Evolutionary conservation across 495 filamentous ascomycete species (phyloP), one percentile per base, ranked within the genome.

Genomic region (Neurospora sublineolata): DNA sequence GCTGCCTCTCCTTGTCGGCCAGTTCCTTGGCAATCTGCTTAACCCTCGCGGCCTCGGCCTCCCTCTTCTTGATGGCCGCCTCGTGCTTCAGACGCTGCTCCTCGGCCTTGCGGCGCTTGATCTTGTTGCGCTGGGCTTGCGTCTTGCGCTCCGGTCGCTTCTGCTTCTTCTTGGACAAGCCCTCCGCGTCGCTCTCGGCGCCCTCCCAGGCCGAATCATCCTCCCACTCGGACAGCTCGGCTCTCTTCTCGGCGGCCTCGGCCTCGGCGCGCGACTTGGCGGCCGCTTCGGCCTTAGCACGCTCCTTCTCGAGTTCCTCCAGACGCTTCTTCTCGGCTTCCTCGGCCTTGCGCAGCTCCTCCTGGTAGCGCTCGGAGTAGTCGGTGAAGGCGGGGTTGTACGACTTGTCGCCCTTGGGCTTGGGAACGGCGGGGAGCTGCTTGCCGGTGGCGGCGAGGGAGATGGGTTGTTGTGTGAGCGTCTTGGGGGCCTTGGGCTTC

Each of bases 121-220:
- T 88, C 78, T 90, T 94, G 81, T 98, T 98, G 72, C 93, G 84
- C 80, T 98, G 91, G 3, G 88, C 85, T 75, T 88, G 91, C 30
- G 93, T 93, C 83, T 99, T 99, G 75, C 95, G 85, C 78, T 91
- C 86, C 11, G 92, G 88, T 71, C 88, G 83, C 82, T 93, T 94
- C 75, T 85, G 83, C 82, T 93, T 94, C 75, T 85, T 86, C 79
- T 87, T 91, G 71, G 90, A 75, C 44, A 91, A 79, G 86, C 89
- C 87, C 70, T 88, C 86, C 20, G 82, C 81, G 37, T 81, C 87
- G 74, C 86, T 92, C 80, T 93, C 89, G 71, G 94, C 86, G 0
- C 90, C 91, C 81, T 97, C 93, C 93, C 93, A 97, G 12, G 89
- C 92, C 44, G 91, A 93, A 78, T 95, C 93, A 70, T 94, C 90